Evolutionary conservation across 2,329 filamentous ascomycete genomes (phyloP).

Genomic region (Calonectria henricotiae): DNA sequence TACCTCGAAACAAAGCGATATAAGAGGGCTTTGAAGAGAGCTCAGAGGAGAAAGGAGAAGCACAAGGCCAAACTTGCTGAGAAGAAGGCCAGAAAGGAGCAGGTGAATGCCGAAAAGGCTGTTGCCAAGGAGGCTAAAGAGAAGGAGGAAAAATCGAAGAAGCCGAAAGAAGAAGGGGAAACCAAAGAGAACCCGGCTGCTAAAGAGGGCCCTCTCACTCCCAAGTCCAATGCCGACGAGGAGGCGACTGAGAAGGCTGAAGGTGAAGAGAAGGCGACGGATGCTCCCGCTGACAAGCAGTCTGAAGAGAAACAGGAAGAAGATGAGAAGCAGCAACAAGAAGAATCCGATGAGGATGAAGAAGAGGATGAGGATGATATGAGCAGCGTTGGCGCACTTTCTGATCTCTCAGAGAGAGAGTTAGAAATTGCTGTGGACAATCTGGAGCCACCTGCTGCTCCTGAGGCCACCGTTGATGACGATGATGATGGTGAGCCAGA

Average conservation of each 20-base stretch:
- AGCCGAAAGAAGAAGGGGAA: not conserved
- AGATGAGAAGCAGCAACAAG: not conserved
- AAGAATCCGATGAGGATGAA: conserved; percentile 9
- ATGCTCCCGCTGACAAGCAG: not conserved
- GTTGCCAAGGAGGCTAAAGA: conserved; percentile 26
- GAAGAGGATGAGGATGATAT: conserved; percentile 48
- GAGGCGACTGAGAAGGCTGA: conserved; percentile 4
- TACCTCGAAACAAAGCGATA: conserved; percentile 59
- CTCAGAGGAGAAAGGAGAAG: conserved; percentile 81
- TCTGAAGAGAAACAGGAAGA: conserved; percentile 26
- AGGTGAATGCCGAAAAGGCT: conserved; percentile 43
- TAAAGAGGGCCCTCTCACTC: conserved; percentile 45
- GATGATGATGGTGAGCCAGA: conserved; percentile 67
- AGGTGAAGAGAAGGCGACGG: not conserved
- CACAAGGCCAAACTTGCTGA: conserved; percentile 82
- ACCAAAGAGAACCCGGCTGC: conserved; percentile 9
- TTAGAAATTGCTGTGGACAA: conserved; percentile 56
- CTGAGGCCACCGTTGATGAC: conserved; percentile 34
- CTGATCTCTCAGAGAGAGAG: conserved; percentile 61
- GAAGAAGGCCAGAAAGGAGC: conserved; percentile 50
- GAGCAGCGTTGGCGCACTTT: conserved; percentile 56
- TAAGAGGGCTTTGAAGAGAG: conserved; percentile 53
- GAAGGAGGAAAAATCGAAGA: conserved; percentile 30
- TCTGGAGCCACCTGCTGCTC: conserved; percentile 30
- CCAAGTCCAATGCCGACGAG: conserved; percentile 41